Evolutionary conservation across 163 green algal species (phyloP).

Genomic region (Volvox carteri): DNA sequence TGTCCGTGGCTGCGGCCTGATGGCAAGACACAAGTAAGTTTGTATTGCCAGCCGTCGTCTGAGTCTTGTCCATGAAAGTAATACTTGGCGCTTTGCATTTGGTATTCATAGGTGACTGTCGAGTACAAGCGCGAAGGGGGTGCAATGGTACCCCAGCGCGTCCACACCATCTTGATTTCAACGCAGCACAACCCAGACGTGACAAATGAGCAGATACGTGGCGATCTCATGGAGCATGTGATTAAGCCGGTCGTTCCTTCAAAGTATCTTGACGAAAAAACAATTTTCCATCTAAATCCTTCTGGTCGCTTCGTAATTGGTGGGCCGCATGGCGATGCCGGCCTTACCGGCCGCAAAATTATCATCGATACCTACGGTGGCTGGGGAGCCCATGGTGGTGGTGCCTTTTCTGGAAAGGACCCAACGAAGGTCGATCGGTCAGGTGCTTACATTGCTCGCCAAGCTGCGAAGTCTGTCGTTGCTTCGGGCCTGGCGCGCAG

Average conservation of each 20-base stretch:
- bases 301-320: constrained; percentile 98
- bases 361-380: constrained; percentile 99
- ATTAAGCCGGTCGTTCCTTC: constrained; percentile 94
- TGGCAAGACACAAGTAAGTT: constrained; percentile 98
- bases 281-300: constrained; percentile 99
- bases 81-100: too few relatives aligned
- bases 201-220: constrained; percentile 97
- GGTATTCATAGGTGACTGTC: constrained; percentile 86
- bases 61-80: too few relatives aligned
- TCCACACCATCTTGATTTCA: constrained; percentile 99
- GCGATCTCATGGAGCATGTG: constrained; percentile 91
- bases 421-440: constrained; percentile 99
- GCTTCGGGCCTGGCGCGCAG: constrained; percentile 91
- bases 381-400: constrained; percentile 98
- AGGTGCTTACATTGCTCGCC: constrained; percentile 97
- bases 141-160: constrained; percentile 90
- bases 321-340: constrained; percentile 96
- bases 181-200: constrained; percentile 98
- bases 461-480: constrained; percentile 98
- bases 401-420: constrained; percentile 99
- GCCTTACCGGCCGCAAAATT: constrained; percentile 99
- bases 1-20: constrained; percentile 97
- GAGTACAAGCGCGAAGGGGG: constrained; percentile 97
- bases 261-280: constrained; percentile 99
- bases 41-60: too few relatives aligned